Percentiles rank a stretch among this genome's conserved stretches.
phyloP scores from a whole-genome alignment of 2,329 filamentous ascomycete species.

The Acrodontium crateriforme region DNA sequence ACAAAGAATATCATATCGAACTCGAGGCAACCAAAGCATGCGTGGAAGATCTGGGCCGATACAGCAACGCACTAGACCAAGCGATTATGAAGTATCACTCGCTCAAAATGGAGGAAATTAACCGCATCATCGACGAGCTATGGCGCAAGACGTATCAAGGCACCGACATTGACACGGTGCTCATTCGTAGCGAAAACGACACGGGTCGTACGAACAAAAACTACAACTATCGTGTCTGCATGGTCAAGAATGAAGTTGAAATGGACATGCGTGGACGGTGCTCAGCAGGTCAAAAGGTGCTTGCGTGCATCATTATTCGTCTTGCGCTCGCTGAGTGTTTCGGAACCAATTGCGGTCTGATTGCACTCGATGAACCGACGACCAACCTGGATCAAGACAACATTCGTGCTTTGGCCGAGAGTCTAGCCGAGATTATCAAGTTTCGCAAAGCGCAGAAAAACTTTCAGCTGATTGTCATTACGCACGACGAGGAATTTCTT shows the following conservation, averaged over 20 bases:
- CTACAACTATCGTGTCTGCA: conserved; percentile 95
- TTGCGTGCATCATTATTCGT: conserved; percentile 94
- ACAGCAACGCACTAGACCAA: conserved; percentile 73
- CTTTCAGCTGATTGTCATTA: conserved; percentile 97
- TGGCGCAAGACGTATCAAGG: conserved; percentile 96
- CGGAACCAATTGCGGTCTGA: conserved; percentile 86
- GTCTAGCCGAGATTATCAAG: conserved; percentile 76
- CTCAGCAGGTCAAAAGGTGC: conserved; percentile 89
- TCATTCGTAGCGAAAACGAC: conserved; percentile 80
- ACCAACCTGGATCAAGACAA: conserved; percentile 95
- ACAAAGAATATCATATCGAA: conserved; percentile 76
- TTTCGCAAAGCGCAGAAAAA: conserved; percentile 73
- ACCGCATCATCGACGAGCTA: conserved; percentile 85
- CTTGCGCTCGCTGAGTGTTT: conserved; percentile 93
- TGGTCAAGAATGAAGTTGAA: conserved; percentile 93
- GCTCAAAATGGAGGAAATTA: conserved; percentile 97
- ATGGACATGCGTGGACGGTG: conserved; percentile 99
- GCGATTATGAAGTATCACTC: conserved; percentile 96
- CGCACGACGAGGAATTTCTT: conserved; percentile 94
- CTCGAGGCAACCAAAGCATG: conserved; percentile 87
- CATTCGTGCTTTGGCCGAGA: conserved; percentile 75
- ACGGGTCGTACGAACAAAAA: conserved; percentile 55
- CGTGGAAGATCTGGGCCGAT: conserved; percentile 76
- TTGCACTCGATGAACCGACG: conserved; percentile 92
- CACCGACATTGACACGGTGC: conserved; percentile 91